Percentiles rank a stretch among this genome's conserved stretches.
Conservation (phyloP, 2,329 filamentous ascomycete genomes). For the Beauveria rudraprayagi region DNA sequence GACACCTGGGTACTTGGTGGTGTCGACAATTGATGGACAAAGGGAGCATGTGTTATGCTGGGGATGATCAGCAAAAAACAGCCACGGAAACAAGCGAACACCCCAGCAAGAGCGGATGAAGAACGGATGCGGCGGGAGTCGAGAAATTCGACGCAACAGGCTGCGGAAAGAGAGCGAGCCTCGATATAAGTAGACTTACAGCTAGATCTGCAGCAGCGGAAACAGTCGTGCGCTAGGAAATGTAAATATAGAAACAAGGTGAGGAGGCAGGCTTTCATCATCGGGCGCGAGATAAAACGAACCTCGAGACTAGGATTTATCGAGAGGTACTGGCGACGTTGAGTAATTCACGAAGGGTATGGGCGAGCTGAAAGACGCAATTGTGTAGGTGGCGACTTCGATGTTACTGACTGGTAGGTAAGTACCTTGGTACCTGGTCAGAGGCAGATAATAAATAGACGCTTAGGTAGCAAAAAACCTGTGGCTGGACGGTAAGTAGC, state of each 20-base stretch:
- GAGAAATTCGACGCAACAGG: background rate
- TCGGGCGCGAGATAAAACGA: background rate
- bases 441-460: background rate
- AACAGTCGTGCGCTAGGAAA: background rate
- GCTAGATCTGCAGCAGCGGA: background rate
- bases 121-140: conserved; percentile 5
- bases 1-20: background rate
- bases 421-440: background rate
- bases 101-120: background rate
- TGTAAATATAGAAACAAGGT: conserved; percentile 9
- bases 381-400: conserved; percentile 6
- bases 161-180: background rate
- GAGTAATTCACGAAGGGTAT: background rate
- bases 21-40: background rate
- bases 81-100: background rate
- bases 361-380: background rate
- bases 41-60: conserved; percentile 5
- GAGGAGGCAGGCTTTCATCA: background rate
- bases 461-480: background rate
- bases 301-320: conserved; percentile 5
- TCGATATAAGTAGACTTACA: conserved; percentile 9
- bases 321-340: background rate
- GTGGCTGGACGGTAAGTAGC: conserved; percentile 2
- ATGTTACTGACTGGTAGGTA: too few relatives aligned
- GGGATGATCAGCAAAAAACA: conserved; percentile 5